Evolutionary conservation across 1,139 yeast species (phyloP), one percentile per base, ranked within the genome.

Genomic region (Lodderomyces jiufengensis): DNA sequence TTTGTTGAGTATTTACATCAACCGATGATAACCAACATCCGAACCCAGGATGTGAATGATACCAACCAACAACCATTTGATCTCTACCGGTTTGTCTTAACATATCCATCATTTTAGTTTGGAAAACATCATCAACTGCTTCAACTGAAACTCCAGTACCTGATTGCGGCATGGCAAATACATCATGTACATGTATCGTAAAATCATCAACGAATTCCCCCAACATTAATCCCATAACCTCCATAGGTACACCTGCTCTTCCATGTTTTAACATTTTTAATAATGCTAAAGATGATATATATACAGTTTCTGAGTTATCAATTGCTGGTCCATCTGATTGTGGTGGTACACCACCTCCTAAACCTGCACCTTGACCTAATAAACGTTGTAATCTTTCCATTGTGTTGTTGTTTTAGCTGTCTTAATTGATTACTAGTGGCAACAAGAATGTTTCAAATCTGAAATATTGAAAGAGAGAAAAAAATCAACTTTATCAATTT

Each of bases 71-170:
- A 47, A 94, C 98, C 87, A 87, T 88, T 60, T 90, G 95, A 63
- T 87, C 97, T 61, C 97, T 78, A 16, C 99, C 99, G 1, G 98
- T 94, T 61, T 94, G 98, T 63, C 87, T 81, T 54, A 94, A 76
- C 98, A 94, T 92, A 55, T 94, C 99, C 98, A 94, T 94, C 99
- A 94, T 94, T 57, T 84, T 84, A 9, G 98, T 90, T 61, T 94
- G 99, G 68, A 94, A 94, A 34, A 94, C 97, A 61, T 94, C 97
- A 61, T 94, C 99, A 24, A 94, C 99, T 1, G 99, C 98, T 60
- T 94, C 99, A 37, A 94, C 99, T 39, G 95, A 85, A 15, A 94
- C 98, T 40, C 99, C 99, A 8, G 99, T 94, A 58, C 99, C 95
- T 20, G 87, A 80, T 65, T 92, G 98, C 13, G 98, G 98, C 98